Base-by-base conservation (phyloP, 306 rosid species). In the Erythrophleum fordii region DNA sequence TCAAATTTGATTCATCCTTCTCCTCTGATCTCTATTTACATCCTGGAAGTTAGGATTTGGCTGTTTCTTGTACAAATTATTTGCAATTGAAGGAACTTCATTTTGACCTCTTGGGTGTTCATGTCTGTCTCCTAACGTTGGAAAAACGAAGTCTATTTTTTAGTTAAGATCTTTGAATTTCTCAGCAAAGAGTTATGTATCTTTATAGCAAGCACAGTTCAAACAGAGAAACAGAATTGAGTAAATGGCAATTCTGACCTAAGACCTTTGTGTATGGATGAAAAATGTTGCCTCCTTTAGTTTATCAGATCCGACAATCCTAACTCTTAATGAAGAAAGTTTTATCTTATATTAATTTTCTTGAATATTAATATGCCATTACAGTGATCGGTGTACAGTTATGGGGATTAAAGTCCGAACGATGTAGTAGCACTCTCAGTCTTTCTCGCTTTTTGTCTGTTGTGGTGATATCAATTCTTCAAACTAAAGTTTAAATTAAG, bases 11-110 rank as follows among this genome's bases (percentile, higher is more conserved):
- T 46, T 64, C 49, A 77, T 67, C 79, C 77, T 58, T 49, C 55
- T 80, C 14, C n/a, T 72, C 73, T 69, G 59, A 64, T 70, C 77
- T 80, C 34, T 77, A 37, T 82, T 77, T 72, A 59, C 69, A 53
- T 77, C 16, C 55, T 64, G 58, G 72, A 39, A 65, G 25, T 73
- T 59, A 69, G 81, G 80, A 73, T 87, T 81, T 88, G 76, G 84
- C 77, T 85, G 82, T 83, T 86, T 77, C 56, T 34, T 89, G 94
- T 86, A 90, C 84, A 89, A 89, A 89, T 75, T 80, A 81, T 82
- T 82, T 83, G 92, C 84, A 49, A 77, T 77, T 77, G 77, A 82
- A 72, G 83, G 49, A 61, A 67, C 65, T 77, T 73, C 65, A 48
- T 37, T n/a, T 72, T 72, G 59, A 29, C 77, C 31, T 71, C 48